A percentile compares a stretch with the other conserved stretches of the same genome.
These are phyloP conservation scores for Lichtheimia ornata DNA, from an alignment of 371 early-diverging fungal genomes.

Conservation along the genomic window DNA sequence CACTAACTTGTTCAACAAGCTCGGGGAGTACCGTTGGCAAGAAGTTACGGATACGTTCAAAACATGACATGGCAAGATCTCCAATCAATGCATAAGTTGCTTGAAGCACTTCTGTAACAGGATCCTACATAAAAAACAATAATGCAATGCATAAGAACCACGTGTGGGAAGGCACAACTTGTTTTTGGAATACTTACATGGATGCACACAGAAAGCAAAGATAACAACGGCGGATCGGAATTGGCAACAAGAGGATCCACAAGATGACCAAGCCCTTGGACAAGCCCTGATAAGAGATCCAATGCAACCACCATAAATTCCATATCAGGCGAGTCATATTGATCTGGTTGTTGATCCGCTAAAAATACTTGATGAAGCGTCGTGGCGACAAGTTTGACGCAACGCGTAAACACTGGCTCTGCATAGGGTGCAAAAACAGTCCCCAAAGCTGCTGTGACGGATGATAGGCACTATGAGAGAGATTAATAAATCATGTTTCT, in stretches of 20 bases:
- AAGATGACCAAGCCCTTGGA: slow-evolving; percentile 80
- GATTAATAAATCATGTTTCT: background rate
- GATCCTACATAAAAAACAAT: slow-evolving; percentile 57
- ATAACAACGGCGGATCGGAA: slow-evolving; percentile 67
- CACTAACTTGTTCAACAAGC: slow-evolving; percentile 74
- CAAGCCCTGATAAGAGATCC: slow-evolving; percentile 88
- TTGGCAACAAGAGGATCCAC: slow-evolving; percentile 71
- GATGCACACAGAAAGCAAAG: slow-evolving; percentile 76
- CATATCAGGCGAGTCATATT: slow-evolving; percentile 64
- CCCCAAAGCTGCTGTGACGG: slow-evolving; percentile 87
- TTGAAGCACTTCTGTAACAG: slow-evolving; percentile 82
- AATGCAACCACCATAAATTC: slow-evolving; percentile 92
- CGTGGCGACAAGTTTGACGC: slow-evolving; percentile 74
- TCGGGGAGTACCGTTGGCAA: slow-evolving; percentile 75
- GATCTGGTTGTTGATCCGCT: slow-evolving; percentile 48
- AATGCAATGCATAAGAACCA: no score
- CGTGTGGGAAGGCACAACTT: background rate
- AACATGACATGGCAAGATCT: slow-evolving; percentile 88
- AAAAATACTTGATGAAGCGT: slow-evolving; percentile 50
- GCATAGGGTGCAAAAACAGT: slow-evolving; percentile 80
- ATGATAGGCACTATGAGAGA: slow-evolving; percentile 71
- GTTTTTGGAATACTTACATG: slow-evolving; percentile 50
- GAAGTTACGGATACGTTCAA: slow-evolving; percentile 69
- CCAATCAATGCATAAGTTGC: slow-evolving; percentile 94
- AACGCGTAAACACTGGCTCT: slow-evolving; percentile 81